These are phyloP conservation scores for Quercus lobata DNA, from an alignment of 331 rosid species.

Conservation along the genomic window DNA sequence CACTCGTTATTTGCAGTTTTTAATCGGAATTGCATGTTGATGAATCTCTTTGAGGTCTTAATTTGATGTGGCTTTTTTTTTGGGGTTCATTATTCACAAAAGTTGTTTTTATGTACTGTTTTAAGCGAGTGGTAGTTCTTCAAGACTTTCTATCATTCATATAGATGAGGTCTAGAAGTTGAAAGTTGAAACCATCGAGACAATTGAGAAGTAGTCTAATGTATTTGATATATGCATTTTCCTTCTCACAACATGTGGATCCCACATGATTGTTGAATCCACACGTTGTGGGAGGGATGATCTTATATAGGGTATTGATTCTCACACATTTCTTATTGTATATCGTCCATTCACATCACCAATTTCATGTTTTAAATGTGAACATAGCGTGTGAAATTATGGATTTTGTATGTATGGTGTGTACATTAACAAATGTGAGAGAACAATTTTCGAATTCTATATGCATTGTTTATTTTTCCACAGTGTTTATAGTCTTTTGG, in stretches of 20 bases:
- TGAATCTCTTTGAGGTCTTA: background rate
- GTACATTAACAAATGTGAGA: no score
- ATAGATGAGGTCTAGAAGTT: background rate
- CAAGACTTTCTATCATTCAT: background rate
- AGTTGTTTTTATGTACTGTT: background rate
- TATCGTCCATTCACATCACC: no score
- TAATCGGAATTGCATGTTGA: background rate
- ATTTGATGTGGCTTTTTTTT: background rate
- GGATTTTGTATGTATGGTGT: no score
- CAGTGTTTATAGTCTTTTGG: background rate
- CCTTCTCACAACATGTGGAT: no score
- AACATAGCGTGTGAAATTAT: no score
- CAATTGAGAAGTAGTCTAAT: no score
- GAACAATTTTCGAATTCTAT: background rate
- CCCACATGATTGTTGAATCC: no score
- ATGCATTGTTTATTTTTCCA: background rate
- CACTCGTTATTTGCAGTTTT: background rate
- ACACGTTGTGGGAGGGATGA: no score
- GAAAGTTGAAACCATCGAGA: background rate
- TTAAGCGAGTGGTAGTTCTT: background rate
- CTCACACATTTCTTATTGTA: no score
- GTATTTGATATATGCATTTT: no score
- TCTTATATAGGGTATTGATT: no score
- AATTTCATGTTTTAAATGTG: no score
- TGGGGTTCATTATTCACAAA: background rate